Conservation (phyloP, 108 stramenopile species). For the Chaetoceros muelleri region DNA sequence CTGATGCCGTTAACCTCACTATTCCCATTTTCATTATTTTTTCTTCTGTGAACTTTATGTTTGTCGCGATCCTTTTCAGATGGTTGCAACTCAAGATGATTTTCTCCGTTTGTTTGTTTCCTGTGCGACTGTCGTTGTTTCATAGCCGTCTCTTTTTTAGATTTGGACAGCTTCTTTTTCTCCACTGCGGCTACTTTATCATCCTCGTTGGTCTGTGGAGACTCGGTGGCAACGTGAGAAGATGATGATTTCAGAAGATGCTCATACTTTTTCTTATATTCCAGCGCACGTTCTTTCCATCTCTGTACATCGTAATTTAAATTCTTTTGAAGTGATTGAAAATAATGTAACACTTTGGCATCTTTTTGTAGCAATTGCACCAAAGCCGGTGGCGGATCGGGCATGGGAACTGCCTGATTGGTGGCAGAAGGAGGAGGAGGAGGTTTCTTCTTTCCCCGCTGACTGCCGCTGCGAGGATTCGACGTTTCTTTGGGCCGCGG, state of each 20-base stretch:
- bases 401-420: no score
- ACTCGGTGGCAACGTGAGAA: no score
- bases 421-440: slow-evolving; percentile 41
- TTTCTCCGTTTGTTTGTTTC: not conserved
- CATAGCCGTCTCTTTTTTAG: not conserved
- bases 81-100: no score
- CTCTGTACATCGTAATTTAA: slow-evolving; percentile 54
- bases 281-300: slow-evolving; percentile 47
- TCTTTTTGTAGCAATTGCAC: slow-evolving; percentile 42
- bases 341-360: slow-evolving; percentile 40
- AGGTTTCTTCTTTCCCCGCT: not conserved
- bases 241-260: slow-evolving; percentile 4
- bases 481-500: not conserved
- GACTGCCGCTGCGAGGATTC: no score
- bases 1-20: no score
- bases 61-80: no score
- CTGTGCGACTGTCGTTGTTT: slow-evolving; percentile 1
- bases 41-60: no score
- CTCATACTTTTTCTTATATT: slow-evolving; percentile 11
- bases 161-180: not conserved
- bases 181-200: not conserved
- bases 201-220: no score
- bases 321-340: slow-evolving; percentile 51
- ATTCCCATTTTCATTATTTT: no score
- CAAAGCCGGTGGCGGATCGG: slow-evolving; percentile 43